These are phyloP conservation scores for Talaromyces ruber DNA, from an alignment of 495 filamentous ascomycete species.

Conservation along the genomic window DNA sequence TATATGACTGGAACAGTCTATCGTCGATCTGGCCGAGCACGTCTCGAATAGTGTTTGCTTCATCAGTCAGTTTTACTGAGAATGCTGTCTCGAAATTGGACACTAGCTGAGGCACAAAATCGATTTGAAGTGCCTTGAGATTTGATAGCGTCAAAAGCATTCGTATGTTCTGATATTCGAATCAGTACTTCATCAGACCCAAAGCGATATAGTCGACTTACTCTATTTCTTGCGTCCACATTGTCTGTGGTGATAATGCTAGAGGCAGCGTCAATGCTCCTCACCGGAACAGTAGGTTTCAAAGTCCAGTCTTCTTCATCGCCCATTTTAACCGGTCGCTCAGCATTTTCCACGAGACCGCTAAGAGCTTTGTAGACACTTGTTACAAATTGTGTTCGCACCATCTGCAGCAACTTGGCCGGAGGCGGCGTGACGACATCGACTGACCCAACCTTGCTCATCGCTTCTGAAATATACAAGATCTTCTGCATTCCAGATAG, in stretches of 20 bases:
- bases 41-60: slow-evolving; percentile 80
- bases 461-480: slow-evolving; percentile 80
- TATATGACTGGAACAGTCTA: slow-evolving; percentile 85
- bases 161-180: slow-evolving; percentile 62
- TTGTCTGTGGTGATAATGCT: slow-evolving; percentile 39
- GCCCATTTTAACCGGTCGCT: slow-evolving; percentile 53
- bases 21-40: slow-evolving; percentile 83
- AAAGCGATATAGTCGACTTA: slow-evolving; percentile 34
- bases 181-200: slow-evolving; percentile 11
- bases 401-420: slow-evolving; percentile 75
- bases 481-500: slow-evolving; percentile 85
- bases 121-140: slow-evolving; percentile 65
- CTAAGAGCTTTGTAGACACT: slow-evolving; percentile 87
- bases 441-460: slow-evolving; percentile 52
- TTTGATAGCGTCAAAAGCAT: slow-evolving; percentile 91
- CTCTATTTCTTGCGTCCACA: slow-evolving; percentile 59
- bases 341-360: slow-evolving; percentile 93
- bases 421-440: slow-evolving; percentile 78
- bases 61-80: slow-evolving; percentile 83
- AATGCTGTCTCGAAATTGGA: slow-evolving; percentile 83
- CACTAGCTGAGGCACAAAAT: slow-evolving; percentile 74
- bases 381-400: slow-evolving; percentile 77
- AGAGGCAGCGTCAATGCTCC: slow-evolving; percentile 21
- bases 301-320: slow-evolving; percentile 48
- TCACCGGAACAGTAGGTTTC: slow-evolving; percentile 18